Evolutionary conservation across 108 stramenopile species (phyloP).

Genomic region (Skeletonema costatum): DNA sequence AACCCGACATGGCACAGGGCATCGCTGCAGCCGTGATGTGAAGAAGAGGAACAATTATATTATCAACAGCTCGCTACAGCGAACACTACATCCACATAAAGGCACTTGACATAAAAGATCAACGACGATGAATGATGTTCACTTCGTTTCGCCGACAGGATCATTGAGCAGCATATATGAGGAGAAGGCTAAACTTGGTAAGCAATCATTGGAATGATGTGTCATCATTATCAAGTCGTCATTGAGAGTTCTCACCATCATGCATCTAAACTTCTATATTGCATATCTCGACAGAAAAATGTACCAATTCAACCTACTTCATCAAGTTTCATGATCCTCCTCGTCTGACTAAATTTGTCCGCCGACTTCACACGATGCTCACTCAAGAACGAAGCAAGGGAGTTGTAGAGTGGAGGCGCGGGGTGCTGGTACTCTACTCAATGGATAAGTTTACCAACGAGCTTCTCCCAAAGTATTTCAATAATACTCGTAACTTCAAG

Average conservation of each 20-base stretch:
- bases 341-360: conserved; percentile 87
- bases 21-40: background rate
- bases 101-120: background rate
- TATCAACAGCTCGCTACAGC: background rate
- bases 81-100: background rate
- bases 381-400: conserved; percentile 61
- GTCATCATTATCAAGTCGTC: background rate
- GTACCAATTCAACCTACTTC: background rate
- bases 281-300: background rate
- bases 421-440: conserved; percentile 84
- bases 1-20: too few relatives aligned
- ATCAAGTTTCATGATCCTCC: background rate
- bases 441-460: conserved; percentile 83
- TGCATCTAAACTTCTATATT: background rate
- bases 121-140: background rate
- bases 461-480: conserved; percentile 91
- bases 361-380: conserved; percentile 83
- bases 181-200: background rate
- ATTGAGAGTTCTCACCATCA: background rate
- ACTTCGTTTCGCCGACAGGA: background rate
- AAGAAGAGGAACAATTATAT: background rate
- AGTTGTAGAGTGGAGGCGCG: conserved; percentile 85
- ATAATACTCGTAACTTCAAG: conserved; percentile 92
- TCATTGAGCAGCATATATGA: background rate
- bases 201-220: background rate